Percentiles rank a stretch among this genome's conserved stretches.
Evolutionary conservation across 257 asterid species (phyloP).

Genomic region (Coffea canephora): DNA sequence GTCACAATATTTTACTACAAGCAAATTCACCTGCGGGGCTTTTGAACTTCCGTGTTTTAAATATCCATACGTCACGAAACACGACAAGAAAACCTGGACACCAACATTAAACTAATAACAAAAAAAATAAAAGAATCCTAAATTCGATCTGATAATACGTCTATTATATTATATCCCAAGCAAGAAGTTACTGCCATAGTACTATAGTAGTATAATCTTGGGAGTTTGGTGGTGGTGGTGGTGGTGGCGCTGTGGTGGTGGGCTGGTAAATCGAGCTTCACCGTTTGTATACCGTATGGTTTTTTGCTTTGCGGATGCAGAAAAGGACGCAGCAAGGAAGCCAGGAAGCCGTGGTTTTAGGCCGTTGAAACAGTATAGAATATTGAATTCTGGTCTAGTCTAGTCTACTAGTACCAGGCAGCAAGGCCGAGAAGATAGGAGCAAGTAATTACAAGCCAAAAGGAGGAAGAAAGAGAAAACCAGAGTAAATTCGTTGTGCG

Average conservation of each 20-base stretch:
- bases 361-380: conserved; percentile 12
- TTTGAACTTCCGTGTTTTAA: neutral
- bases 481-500: neutral
- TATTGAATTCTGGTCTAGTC: neutral
- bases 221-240: neutral
- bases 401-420: neutral
- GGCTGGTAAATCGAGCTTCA: neutral
- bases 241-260: neutral
- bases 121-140: too few species aligned
- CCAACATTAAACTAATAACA: neutral
- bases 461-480: neutral
- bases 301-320: neutral
- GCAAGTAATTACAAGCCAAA: neutral
- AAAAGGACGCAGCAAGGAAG: neutral
- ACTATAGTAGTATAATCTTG: too few species aligned
- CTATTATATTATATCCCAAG: neutral
- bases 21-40: neutral
- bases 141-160: too few species aligned
- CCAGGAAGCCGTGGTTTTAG: conserved; percentile 4
- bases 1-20: too few species aligned
- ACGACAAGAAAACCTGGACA: too few species aligned
- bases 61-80: neutral
- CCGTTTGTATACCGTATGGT: neutral
- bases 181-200: too few species aligned
- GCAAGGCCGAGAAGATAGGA: neutral